Evolutionary conservation across 1,284 basidiomycete species (phyloP).

Genomic region (Rhodotorula sp.): DNA sequence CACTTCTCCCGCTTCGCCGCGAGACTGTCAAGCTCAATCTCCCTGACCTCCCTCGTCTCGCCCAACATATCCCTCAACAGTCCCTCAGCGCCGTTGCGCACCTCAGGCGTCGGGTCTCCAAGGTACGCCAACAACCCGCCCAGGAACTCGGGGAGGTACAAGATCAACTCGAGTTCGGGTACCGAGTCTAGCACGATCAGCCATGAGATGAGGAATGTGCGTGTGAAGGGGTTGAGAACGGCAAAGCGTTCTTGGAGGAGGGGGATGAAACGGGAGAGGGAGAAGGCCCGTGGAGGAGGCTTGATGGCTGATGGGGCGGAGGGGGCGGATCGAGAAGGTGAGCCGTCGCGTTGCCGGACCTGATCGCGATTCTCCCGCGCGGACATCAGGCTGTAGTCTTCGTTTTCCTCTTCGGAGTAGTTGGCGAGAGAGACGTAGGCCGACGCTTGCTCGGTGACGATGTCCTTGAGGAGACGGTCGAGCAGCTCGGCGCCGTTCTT

Average conservation of each 20-base stretch:
- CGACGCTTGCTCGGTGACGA: conserved; percentile 93
- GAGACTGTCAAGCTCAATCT: conserved; percentile 46
- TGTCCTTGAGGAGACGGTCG: conserved; percentile 94
- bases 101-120: conserved; percentile 90
- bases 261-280: conserved; percentile 90
- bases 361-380: not conserved
- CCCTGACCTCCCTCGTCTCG: conserved; percentile 83
- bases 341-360: not conserved
- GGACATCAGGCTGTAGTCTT: not conserved
- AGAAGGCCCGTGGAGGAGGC: conserved; percentile 65
- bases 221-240: conserved; percentile 90
- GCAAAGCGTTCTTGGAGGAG: conserved; percentile 89
- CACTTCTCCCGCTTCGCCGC: conserved; percentile 50
- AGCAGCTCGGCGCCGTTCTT: conserved; percentile 99
- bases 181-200: conserved; percentile 94
- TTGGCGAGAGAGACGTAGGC: conserved; percentile 71
- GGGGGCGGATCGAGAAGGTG: not conserved
- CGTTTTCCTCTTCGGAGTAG: not conserved
- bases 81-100: conserved; percentile 85
- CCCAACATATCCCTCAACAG: conserved; percentile 87
- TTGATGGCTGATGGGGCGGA: not conserved
- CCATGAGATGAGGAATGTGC: conserved; percentile 96
- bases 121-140: conserved; percentile 93
- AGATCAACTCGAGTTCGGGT: conserved; percentile 91
- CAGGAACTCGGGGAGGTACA: conserved; percentile 89